A percentile compares a stretch with the other conserved stretches of the same genome.
Conservation (phyloP, 1,139 yeast genomes). For the Scheffersomyces lignicola region DNA sequence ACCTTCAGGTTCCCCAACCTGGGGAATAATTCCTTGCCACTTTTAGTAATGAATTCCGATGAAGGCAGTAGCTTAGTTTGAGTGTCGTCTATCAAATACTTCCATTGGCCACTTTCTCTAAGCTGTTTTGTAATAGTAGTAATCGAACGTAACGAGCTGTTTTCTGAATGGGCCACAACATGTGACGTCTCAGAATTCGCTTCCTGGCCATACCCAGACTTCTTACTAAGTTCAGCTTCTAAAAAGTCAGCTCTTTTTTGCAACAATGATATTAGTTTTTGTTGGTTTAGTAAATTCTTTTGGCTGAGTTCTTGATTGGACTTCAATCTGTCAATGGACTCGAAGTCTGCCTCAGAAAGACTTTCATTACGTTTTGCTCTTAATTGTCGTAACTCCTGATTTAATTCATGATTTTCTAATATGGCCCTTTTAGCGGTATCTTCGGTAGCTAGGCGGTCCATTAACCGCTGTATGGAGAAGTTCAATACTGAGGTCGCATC, state of each 20-base stretch:
- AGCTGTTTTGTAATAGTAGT: slow-evolving; percentile 1
- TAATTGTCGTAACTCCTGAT: slow-evolving; percentile 21
- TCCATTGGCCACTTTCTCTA: not conserved
- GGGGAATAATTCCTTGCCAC: slow-evolving; percentile 1
- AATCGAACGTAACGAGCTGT: not conserved
- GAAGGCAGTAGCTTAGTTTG: not conserved
- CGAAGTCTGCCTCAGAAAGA: slow-evolving; percentile 22
- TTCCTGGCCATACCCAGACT: not conserved
- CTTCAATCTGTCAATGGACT: slow-evolving; percentile 13
- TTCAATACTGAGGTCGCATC: slow-evolving; percentile 28
- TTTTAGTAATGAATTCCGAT: not conserved
- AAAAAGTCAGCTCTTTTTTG: slow-evolving; percentile 6
- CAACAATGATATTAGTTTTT: slow-evolving; percentile 27
- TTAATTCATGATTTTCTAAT: slow-evolving; percentile 28
- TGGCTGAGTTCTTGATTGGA: slow-evolving; percentile 13
- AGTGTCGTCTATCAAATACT: not conserved
- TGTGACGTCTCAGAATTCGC: no score
- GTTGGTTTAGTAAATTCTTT: slow-evolving; percentile 26
- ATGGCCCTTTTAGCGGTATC: slow-evolving; percentile 36
- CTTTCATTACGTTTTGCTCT: slow-evolving; percentile 26
- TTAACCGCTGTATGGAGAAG: slow-evolving; percentile 33
- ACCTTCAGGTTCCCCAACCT: not conserved
- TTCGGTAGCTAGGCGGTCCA: slow-evolving; percentile 35
- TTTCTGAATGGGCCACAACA: not conserved
- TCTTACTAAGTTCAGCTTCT: slow-evolving; percentile 2